Conservation (phyloP, 78 protist genomes). For the Dictyostelium intermedium region DNA sequence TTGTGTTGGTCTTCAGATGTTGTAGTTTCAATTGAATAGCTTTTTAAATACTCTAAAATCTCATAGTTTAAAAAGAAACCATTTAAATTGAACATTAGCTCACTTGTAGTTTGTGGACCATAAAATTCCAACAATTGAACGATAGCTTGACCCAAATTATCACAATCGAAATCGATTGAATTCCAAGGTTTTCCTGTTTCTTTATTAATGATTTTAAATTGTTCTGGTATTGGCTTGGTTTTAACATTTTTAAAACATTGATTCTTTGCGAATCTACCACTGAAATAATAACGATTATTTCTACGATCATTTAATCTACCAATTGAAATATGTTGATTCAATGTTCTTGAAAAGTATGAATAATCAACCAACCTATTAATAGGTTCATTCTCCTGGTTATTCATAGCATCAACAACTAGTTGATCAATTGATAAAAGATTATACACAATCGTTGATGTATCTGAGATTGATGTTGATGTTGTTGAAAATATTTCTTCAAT, state of each 20-base stretch:
- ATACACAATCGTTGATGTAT: neutral
- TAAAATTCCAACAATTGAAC: neutral
- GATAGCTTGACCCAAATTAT: neutral
- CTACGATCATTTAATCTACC: neutral
- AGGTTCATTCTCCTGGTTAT: neutral
- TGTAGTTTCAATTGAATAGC: neutral
- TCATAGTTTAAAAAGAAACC: neutral
- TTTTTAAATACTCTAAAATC: neutral
- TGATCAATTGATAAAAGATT: neutral
- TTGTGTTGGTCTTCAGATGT: neutral
- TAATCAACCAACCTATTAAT: neutral
- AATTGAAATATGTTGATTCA: neutral
- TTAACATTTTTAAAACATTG: neutral
- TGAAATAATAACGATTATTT: neutral
- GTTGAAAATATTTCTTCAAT: slow-evolving; percentile 4
- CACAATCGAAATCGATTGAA: neutral
- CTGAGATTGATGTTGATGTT: neutral
- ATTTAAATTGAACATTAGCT: neutral
- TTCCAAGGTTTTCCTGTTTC: neutral
- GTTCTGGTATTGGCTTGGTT: neutral
- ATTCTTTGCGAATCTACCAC: neutral
- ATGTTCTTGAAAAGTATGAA: neutral
- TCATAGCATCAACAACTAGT: neutral
- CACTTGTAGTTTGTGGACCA: slow-evolving; percentile 15
- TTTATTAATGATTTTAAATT: neutral